phyloP scores from a whole-genome alignment of 768 basidiomycete species.

The Tremella yokohamensis region DNA sequence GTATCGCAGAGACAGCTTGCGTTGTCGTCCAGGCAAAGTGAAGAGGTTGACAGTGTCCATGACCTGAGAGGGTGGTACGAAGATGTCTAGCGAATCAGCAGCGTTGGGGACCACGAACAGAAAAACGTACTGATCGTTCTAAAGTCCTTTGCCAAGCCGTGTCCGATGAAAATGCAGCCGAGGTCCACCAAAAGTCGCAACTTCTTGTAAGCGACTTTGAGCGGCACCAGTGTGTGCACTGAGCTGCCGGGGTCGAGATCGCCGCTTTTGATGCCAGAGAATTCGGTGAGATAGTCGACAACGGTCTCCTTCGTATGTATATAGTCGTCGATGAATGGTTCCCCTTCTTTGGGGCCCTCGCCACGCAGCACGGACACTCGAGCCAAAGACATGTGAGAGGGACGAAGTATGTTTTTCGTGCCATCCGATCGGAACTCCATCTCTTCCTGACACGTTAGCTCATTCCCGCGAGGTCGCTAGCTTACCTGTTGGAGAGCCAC shows the following conservation, averaged over 20 bases:
- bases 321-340: slow-evolving; percentile 96
- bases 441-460: slow-evolving; percentile 65
- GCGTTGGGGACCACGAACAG: background rate
- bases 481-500: slow-evolving; percentile 88
- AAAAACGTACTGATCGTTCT: slow-evolving; percentile 83
- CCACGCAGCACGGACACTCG: slow-evolving; percentile 92
- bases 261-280: slow-evolving; percentile 91
- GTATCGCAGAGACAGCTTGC: slow-evolving; percentile 86
- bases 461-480: background rate
- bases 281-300: slow-evolving; percentile 95
- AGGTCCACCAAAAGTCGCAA: slow-evolving; percentile 84
- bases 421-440: slow-evolving; percentile 93
- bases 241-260: slow-evolving; percentile 84
- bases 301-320: slow-evolving; percentile 94
- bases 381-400: slow-evolving; percentile 84
- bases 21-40: slow-evolving; percentile 72
- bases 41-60: slow-evolving; percentile 98
- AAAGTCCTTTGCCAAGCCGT: slow-evolving; percentile 95
- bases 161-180: slow-evolving; percentile 94
- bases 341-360: slow-evolving; percentile 69
- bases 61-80: slow-evolving; percentile 90
- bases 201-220: slow-evolving; percentile 99
- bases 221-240: slow-evolving; percentile 80
- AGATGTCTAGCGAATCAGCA: slow-evolving; percentile 65
- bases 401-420: slow-evolving; percentile 84